Evolutionary conservation across 345 rosid species (phyloP), one percentile per base, ranked within the genome.

Genomic region (Populus deltoides): DNA sequence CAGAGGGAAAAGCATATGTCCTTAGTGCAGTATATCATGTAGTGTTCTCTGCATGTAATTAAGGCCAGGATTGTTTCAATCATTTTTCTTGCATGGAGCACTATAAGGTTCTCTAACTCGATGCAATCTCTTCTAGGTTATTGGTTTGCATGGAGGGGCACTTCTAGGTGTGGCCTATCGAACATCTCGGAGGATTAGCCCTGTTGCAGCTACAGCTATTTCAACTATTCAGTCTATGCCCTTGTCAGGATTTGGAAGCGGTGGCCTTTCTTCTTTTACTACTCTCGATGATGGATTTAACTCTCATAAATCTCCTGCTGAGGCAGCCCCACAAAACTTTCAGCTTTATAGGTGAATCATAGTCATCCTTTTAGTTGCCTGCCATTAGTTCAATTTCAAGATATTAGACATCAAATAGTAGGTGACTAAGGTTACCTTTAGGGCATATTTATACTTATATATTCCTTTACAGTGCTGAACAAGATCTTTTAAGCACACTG

Each of bases 171-270:
- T 96, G 83, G 95, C 97, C 77, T 93, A 92, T 83, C 90, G 99
- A 72, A 91, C 96, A 75, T 91, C 99, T 57, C 90, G 95, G 67
- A 90, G 97, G 84, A 82, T 92, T 78, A 92, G 97, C 84, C 94
- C 98, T 81, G 83, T 83, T 83, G 87, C 99, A 66, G 99, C 98
- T 61, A 91, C 97, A 73, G 97, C 98, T 78, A 92, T 92, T 83
- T 93, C 99, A 77, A 88, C 94, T 75, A 89, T 96, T 83, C 98
- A 96, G 80, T 92, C 99, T 16, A 96, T 93, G 98, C 99, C 99
- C 3, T 84, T 96, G 82, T 96, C 98, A n/a, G 99, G 99, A 81
- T 92, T 91, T 81, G 99, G 97, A 84, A 89, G 86, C 75, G 86
- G 91, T 81, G 89, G 90, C 68, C 80, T 87, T 76, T 90, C 97